Percentiles rank a stretch among this genome's conserved stretches.
Evolutionary conservation across 2,329 filamentous ascomycete genomes (phyloP).

Genomic region (Penicillium sp.): DNA sequence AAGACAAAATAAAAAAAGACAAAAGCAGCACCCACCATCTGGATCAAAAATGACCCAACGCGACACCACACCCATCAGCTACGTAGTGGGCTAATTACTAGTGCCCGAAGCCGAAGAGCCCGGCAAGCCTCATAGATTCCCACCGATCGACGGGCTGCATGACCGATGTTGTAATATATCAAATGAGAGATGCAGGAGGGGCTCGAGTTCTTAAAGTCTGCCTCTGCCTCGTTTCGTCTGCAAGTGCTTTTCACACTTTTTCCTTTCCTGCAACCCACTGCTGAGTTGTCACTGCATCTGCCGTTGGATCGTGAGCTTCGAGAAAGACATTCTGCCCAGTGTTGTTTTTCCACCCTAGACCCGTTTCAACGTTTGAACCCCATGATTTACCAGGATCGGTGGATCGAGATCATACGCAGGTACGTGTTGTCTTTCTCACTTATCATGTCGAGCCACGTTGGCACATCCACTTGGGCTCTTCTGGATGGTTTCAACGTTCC

Average conservation of each 20-base stretch:
- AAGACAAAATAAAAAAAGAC: background rate
- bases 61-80: background rate
- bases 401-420: slow-evolving; percentile 22
- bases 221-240: slow-evolving; percentile 31
- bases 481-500: slow-evolving; percentile 2
- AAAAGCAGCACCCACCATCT: background rate
- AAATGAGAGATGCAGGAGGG: slow-evolving; percentile 48
- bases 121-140: slow-evolving; percentile 43
- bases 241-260: slow-evolving; percentile 27
- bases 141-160: slow-evolving; percentile 51
- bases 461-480: background rate
- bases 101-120: slow-evolving; percentile 34
- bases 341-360: slow-evolving; percentile 4
- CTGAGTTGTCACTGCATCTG: slow-evolving; percentile 28
- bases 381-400: slow-evolving; percentile 25
- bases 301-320: slow-evolving; percentile 7
- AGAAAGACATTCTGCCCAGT: background rate
- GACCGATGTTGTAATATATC: slow-evolving; percentile 49
- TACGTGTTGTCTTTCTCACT: slow-evolving; percentile 12
- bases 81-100: slow-evolving; percentile 15
- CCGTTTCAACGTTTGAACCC: slow-evolving; percentile 13
- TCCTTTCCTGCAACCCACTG: slow-evolving; percentile 20
- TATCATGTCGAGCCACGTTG: slow-evolving; percentile 5
- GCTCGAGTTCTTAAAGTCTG: slow-evolving; percentile 41
- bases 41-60: slow-evolving; percentile 2